Base-by-base conservation (phyloP, 331 rosid genomes). In the Quercus tomentella region DNA sequence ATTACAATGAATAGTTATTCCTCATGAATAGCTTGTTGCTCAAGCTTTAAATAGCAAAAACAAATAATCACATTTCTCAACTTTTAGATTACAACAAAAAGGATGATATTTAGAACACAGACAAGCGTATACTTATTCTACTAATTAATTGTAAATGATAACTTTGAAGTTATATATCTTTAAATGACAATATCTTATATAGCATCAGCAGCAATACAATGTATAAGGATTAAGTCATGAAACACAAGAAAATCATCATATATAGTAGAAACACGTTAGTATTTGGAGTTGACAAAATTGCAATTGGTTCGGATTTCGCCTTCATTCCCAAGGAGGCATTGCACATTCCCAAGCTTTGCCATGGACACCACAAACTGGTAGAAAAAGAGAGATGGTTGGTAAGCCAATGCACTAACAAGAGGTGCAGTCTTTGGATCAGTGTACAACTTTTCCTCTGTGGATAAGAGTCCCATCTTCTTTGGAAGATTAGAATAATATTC, bases 271-370 rank as follows among this genome's bases (percentile, higher is more conserved):
- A 45, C n/a, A 74, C 21, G 23, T 18, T 79, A 83, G 76, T 62
- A 80, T 67, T 76, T 81, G 72, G 86, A 79, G 69, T 94, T 92
- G 58, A 91, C 89, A 86, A 45, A 91, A 87, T 84, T 89, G 89
- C 95, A 94, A 10, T 92, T 82, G 79, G 90, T 86, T 66, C 97
- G 85, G 67, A 92, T 89, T 82, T 92, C 91, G 54, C 97, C 96
- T 68, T 89, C 90, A 17, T 83, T 81, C 1, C 75, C 94, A 0
- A 88, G 89, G 45, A 91, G 92, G 80, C 86, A 92, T 55, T 76
- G 90, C 69, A 90, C 86, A 55, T 79, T 87, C 15, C 92, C 97
- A 61, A 94, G 87, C 79, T 91, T 94, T 7, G 88, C 83, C 98
- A 94, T 91, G 37, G 98, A 88, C 22, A 86, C 90, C 3, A 77